Evolutionary conservation across 805 yeast species (phyloP), one percentile per base, ranked within the genome.

Genomic region (Kluyveromyces dobzhanskii): DNA sequence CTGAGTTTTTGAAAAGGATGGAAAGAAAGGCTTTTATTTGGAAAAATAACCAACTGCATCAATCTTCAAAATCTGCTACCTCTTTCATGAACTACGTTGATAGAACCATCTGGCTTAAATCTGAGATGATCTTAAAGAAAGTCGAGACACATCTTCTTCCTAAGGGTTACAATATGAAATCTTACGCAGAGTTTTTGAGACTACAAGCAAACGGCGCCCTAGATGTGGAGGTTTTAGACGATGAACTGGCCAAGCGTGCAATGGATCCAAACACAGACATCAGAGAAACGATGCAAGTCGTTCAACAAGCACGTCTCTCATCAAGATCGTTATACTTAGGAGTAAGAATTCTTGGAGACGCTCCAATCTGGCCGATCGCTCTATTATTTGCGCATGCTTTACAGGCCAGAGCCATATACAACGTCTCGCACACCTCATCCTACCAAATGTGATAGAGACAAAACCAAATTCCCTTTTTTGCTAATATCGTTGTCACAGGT

Each of bases 321-420:
- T 66, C 72, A 37, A 71, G 78, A 53, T 69, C 79, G 16, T 59
- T 83, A 30, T 78, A 80, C 40, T 59, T 83, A 28, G 94, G 92
- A 30, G 83, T 83, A 10, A 65, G 86, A 49, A 79, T 83, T 23
- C 65, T 83, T 37, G 86, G 87, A 3, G 92, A 83, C 64, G 88
- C 88, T 0, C 92, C 92, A 12, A 80, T 83, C 18, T 83, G 94
- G 94, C 92, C 92, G 0, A 71, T 82, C 37, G 84, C 87, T 1
- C 63, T 83, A 56, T 73, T 80, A 14, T 80, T 82, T 64, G 90
- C 90, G 0, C 90, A 82, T 54, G 87, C 86, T 2, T 65, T 82
- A 50, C 82, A 80, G 53, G 72, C 78, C 24, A 70, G 87, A 51
- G 78, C 80, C 4, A 66, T 73, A 4, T 53, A 50, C 44, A 64